Evolutionary conservation across 768 basidiomycete species (phyloP), one percentile per base, ranked within the genome.

Genomic region (Goffeauzyma gilvescens): DNA sequence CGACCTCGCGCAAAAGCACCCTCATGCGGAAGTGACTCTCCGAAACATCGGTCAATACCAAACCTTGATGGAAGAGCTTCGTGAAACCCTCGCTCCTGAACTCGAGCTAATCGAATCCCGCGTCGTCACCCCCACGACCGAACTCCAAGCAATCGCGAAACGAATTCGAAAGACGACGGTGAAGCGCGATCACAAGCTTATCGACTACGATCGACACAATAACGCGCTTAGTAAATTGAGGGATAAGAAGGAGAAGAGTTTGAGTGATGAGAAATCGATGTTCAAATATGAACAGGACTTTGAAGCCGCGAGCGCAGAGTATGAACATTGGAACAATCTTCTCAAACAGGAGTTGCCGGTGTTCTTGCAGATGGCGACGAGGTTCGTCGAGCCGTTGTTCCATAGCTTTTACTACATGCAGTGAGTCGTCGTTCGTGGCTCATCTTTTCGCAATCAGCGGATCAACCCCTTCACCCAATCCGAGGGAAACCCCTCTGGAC

Each of bases 381-480:
- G 78, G 50, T 95, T 95, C 66, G 84, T 96, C 59, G 80, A 89
- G 52, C 93, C 93, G 1, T 69, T 96, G n/a, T 98, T 95, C 74
- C 80, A 90, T 55, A 90, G 86, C 14, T 87, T 87, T 71, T 98
- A 81, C 70, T 98, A 90, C 64, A 95, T 98, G 87, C 86, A 96
- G 85, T 89, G 57, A 58, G 86, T 75, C 23, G 3, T 18, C 32
- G 38, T 1, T 32, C 10, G 6, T 33, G 20, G 24, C 15, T 18
- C 14, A 17, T 38, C 43, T 13, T 25, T 35, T 7, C 20, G n/a
- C n/a, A n/a, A n/a, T n/a, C n/a, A n/a, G n/a, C n/a, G n/a, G n/a
- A 37, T 17, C 28, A 38, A n/a, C n/a, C n/a, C n/a, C n/a, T n/a
- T n/a, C n/a, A n/a, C n/a, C n/a, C n/a, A n/a, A n/a, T n/a, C n/a